These are phyloP conservation scores for Rickenella mellea DNA, from an alignment of 768 basidiomycete species.

Conservation along the genomic window DNA sequence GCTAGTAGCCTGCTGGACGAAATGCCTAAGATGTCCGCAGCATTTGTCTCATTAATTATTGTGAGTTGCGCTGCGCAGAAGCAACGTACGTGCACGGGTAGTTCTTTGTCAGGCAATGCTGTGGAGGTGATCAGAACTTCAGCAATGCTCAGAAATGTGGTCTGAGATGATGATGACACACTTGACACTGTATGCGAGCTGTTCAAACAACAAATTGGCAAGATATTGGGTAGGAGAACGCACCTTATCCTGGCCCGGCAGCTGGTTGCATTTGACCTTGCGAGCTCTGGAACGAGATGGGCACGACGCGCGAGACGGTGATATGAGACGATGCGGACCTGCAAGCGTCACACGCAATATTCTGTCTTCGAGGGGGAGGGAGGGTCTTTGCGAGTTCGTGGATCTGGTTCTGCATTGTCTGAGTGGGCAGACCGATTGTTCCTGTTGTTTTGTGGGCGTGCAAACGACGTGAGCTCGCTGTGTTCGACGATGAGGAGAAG, in stretches of 20 bases:
- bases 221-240: slow-evolving; percentile 14
- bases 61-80: background rate
- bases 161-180: slow-evolving; percentile 21
- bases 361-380: slow-evolving; percentile 84
- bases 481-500: slow-evolving; percentile 26
- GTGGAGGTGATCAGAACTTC: slow-evolving; percentile 11
- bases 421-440: slow-evolving; percentile 57
- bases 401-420: slow-evolving; percentile 70
- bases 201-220: slow-evolving; percentile 10
- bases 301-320: slow-evolving; percentile 5
- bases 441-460: background rate
- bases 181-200: slow-evolving; percentile 49
- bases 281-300: slow-evolving; percentile 42
- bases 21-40: slow-evolving; percentile 49
- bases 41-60: background rate
- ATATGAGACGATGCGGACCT: slow-evolving; percentile 34
- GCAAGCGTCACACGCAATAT: slow-evolving; percentile 91
- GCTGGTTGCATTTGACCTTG: slow-evolving; percentile 83
- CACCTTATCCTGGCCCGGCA: slow-evolving; percentile 79
- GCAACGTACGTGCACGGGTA: slow-evolving; percentile 82
- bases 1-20: slow-evolving; percentile 75
- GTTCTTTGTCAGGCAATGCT: slow-evolving; percentile 84
- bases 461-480: slow-evolving; percentile 10
- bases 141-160: slow-evolving; percentile 1
- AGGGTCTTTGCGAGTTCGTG: slow-evolving; percentile 73